Evolutionary conservation across 805 yeast genomes (phyloP).

Genomic region (Metschnikowia colocasiae): DNA sequence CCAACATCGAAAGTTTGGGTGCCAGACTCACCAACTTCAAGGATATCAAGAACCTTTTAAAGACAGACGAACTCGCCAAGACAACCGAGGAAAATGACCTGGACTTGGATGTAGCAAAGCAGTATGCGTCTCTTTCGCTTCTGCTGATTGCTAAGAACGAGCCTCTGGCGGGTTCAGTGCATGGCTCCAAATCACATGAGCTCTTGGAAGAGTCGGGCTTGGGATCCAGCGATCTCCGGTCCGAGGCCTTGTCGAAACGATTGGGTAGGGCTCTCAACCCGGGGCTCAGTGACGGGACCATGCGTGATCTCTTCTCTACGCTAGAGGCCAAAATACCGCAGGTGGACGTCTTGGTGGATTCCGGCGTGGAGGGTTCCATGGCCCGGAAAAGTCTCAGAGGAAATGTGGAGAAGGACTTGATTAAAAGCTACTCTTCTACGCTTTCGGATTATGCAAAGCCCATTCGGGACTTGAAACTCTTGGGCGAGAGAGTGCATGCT

Average conservation of each 20-base stretch:
- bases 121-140: constrained; percentile 48
- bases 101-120: constrained; percentile 33
- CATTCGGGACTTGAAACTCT: constrained; percentile 22
- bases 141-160: constrained; percentile 23
- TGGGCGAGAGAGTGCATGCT: constrained; percentile 14
- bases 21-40: constrained; percentile 33
- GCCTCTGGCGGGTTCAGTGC: not conserved
- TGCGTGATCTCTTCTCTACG: constrained; percentile 32
- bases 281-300: constrained; percentile 31
- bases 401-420: constrained; percentile 56
- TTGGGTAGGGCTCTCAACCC: constrained; percentile 49
- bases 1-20: constrained; percentile 36
- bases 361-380: constrained; percentile 54
- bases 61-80: constrained; percentile 10
- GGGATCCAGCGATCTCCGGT: constrained; percentile 6
- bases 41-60: constrained; percentile 29
- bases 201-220: not conserved
- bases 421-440: constrained; percentile 45
- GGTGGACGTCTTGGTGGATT: constrained; percentile 40
- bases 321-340: constrained; percentile 28
- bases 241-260: constrained; percentile 36
- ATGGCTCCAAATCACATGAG: not conserved
- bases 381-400: constrained; percentile 58
- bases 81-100: constrained; percentile 4
- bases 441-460: constrained; percentile 34